phyloP scores from a whole-genome alignment of 768 basidiomycete species.

The Hortiboletus campestris region DNA sequence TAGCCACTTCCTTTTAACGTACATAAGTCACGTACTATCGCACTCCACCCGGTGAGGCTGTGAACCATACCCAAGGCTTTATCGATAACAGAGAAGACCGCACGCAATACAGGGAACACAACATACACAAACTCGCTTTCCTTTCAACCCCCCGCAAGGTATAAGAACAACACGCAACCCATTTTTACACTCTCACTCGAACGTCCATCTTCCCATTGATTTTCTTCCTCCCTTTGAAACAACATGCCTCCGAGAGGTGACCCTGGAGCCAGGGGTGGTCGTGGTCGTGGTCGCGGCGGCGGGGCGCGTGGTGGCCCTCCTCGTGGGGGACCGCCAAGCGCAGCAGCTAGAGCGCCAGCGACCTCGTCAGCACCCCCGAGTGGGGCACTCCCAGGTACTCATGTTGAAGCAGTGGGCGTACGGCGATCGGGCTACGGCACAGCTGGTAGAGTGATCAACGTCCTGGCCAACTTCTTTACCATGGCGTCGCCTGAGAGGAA shows the following conservation, averaged over 20 bases:
- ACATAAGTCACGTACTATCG: not conserved
- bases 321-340: constrained; percentile 27
- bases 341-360: constrained; percentile 11
- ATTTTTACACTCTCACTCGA: constrained; percentile 9
- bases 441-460: constrained; percentile 44
- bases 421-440: constrained; percentile 64
- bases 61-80: not conserved
- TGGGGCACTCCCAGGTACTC: constrained; percentile 31
- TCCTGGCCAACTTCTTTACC: constrained; percentile 61
- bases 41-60: not conserved
- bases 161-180: constrained; percentile 19
- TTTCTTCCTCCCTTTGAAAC: not conserved
- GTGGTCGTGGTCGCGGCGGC: constrained; percentile 27
- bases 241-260: constrained; percentile 41
- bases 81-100: constrained; percentile 23
- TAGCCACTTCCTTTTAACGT: constrained; percentile 9
- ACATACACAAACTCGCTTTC: constrained; percentile 27
- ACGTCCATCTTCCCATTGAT: constrained; percentile 18
- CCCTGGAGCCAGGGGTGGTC: constrained; percentile 24
- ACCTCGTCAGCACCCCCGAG: constrained; percentile 31
- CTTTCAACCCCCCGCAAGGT: not conserved
- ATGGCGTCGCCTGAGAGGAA: constrained; percentile 58
- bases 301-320: constrained; percentile 28
- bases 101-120: constrained; percentile 15
- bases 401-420: constrained; percentile 60